Evolutionary conservation across 192 early-diverging fungal species (phyloP), one percentile per base, ranked within the genome.

Genomic region (Neocallimastix lanati): DNA sequence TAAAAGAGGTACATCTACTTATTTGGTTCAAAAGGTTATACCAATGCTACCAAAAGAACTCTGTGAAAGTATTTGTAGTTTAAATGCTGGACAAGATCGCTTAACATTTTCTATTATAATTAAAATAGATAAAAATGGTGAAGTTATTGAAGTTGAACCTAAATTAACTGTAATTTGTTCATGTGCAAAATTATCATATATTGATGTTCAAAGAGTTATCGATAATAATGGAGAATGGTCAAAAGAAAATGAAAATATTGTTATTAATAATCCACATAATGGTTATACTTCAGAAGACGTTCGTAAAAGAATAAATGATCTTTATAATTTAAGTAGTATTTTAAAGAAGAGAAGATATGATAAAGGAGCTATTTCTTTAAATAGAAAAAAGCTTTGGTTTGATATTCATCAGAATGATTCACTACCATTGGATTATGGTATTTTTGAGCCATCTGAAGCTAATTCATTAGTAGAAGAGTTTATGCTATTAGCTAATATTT

Each of bases 1-100:
- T 29, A 85, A 92, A 13, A 89, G 98, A 80, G 95, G 29, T 18
- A 79, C 50, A 7, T 67, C 50, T 67, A 67, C 50, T 11, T 67
- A 67, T 77, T 78, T 78, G 27, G n/a, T 29, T 84, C 28, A 28
- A 79, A 88, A 88, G 58, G 93, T 93, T 77, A 92, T 97, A 76
- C 95, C 96, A 76, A 99, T 99, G 98, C 92, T 99, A 29, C 98
- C 98, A 25, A 83, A 88, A 2, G 83, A 96, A 30, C 85, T 99
- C 21, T 93, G 92, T 83, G 91, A 93, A 83, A 91, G 90, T 29
- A 82, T 91, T 25, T 90, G 80, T 40, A 78, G 77, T 28, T 58
- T 81, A 33, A 81, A 81, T 29, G 92, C 94, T 0, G 94, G 93
- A 50, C 93, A 94, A 1, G 94, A 96, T 78, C 90, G 97, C 77